Evolutionary conservation across 108 stramenopile species (phyloP), one percentile per base, ranked within the genome.

Genomic region (Skeletonema costatum): DNA sequence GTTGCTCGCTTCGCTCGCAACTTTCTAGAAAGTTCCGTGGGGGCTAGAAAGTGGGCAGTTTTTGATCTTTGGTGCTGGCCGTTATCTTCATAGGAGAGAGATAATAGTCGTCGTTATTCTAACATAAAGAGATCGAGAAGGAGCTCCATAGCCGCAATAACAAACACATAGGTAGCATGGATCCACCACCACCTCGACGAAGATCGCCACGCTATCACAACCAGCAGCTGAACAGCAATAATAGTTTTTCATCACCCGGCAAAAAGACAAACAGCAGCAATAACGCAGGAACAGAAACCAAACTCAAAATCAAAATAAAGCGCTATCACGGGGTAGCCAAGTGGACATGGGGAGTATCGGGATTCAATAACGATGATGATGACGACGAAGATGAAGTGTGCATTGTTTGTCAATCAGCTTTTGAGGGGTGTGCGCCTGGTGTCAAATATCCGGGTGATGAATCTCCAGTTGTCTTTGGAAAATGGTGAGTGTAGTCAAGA

Each of bases 401-500:
- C 85, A 93, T 92, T 32, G 94, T 97, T 76, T 97, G 96, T 71
- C 96, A 97, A 84, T 84, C 89, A 0, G 88, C 96, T 30, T 97
- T 88, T 71, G 96, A 97, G 82, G 93, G 93, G 4, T 86, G 83
- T 21, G 91, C 92, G 6, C 96, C 96, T 1, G 93, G 93, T 13
- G 82, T 91, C 13, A 93, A 92, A 73, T 97, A 78, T 83, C 96
- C 96, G 1, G 96, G 96, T 32, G 96, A 97, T 65, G 96, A 97
- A 69, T 92, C 90, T 56, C 96, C 93, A 5, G 92, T 97, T 5
- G 93, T 93, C 10, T 60, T 64, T 41, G 63, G 62, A 63, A 38
- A 38, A 42, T 31, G 46, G 64, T 66, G 64, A 25, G 21, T 32
- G 11, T 60, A 60, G 12, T 14, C 30, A 30, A 31, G 30, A 32